Evolutionary conservation across 192 early-diverging fungal species (phyloP), one percentile per base, ranked within the genome.

Genomic region (Coemansia sp.): DNA sequence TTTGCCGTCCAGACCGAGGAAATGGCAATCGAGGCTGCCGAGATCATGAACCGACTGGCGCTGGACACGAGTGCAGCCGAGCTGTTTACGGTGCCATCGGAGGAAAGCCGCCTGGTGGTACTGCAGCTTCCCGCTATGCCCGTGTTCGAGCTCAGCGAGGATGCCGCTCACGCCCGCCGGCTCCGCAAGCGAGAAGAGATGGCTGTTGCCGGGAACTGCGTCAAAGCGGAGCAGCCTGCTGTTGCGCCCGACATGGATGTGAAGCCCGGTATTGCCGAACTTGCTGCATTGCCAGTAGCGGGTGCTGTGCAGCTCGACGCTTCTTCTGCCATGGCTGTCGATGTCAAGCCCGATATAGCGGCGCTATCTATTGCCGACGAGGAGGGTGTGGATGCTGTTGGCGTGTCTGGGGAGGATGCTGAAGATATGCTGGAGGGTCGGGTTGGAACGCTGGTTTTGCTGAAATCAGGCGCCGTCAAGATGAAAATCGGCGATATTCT

Each of bases 1-100:
- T 46, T 73, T 21, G 70, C 65, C 1, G 70, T 73, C 25, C 70
- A 73, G 55, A 73, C 70, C 0, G 70, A 73, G 51, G 70, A 65
- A 26, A 73, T 65, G 70, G 70, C 70, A 4, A 51, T 73, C 10
- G 14, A 19, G 1, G 70, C 54, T 5, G 52, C 55, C 5, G 65
- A 68, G 29, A 43, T 51, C 2, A 63, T 68, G 57, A 53, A 14
- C 22, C 8, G 23, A 22, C 38, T 63, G 19, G 43, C 19, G 29
- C 38, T 75, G 29, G 64, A 75, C 23, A 57, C 43, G 31, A 17
- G 22, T 0, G 50, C 53, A 4, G 56, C 42, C 22, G 48, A 35
- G 22, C 41, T 45, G 15, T 52, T 75, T 21, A 36, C 48, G 7
- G 19, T 18, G 30, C 21, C 22, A 5, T 21, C 13, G 52, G 35